phyloP scores from a whole-genome alignment of 176 grass and related monocot species.

The Miscanthus lutarioriparius region DNA sequence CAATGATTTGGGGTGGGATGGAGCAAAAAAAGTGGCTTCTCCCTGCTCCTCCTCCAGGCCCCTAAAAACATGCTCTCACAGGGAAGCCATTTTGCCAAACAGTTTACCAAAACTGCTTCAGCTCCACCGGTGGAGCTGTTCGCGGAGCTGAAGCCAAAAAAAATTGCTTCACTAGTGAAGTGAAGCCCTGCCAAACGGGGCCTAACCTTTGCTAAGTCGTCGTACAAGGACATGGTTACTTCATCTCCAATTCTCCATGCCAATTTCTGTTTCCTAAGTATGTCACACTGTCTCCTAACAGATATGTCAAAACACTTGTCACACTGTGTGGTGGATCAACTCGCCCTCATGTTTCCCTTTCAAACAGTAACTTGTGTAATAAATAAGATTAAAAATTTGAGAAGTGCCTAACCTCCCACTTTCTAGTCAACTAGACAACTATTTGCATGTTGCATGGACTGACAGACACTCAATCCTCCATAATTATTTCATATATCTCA shows the following conservation, averaged over 20 bases:
- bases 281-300: background rate
- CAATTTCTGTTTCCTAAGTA: background rate
- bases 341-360: background rate
- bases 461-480: background rate
- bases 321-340: background rate
- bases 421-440: background rate
- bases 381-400: background rate
- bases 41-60: too few relatives aligned
- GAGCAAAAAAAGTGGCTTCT: too few relatives aligned
- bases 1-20: too few relatives aligned
- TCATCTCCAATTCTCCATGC: background rate
- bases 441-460: background rate
- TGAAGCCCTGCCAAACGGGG: too few relatives aligned
- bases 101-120: too few relatives aligned
- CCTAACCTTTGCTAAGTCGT: constrained; percentile 4
- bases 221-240: background rate
- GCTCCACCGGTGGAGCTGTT: too few relatives aligned
- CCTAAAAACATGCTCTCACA: too few relatives aligned
- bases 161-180: too few relatives aligned
- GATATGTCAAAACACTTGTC: background rate
- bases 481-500: background rate
- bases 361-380: background rate
- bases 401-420: background rate
- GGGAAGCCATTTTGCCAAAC: too few relatives aligned
- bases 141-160: too few relatives aligned